Percentiles rank a stretch among this genome's conserved stretches.
These are phyloP conservation scores for Xylaria digitata DNA, from an alignment of 2,329 filamentous ascomycete species.

Conservation along the genomic window DNA sequence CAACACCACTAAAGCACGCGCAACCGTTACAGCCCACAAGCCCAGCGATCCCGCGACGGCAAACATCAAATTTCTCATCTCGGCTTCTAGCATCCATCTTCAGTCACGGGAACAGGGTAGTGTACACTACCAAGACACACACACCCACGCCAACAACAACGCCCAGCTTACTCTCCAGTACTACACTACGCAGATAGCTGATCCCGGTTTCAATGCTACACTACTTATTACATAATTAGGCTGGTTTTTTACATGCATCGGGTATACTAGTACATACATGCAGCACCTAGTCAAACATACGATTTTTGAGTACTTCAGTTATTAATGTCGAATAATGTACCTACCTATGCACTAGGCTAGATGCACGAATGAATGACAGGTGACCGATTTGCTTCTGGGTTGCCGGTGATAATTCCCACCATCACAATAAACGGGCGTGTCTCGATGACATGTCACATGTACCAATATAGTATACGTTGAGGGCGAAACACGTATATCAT, in stretches of 20 bases:
- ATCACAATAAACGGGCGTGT: too few species aligned
- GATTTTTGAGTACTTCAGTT: neutral
- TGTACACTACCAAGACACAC: too few species aligned
- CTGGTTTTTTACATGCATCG: neutral
- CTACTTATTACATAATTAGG: slow-evolving; percentile 10
- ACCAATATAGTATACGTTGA: too few species aligned
- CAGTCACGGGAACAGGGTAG: slow-evolving; percentile 9
- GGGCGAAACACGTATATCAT: too few species aligned
- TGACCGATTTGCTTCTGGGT: neutral
- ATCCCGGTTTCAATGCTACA: neutral
- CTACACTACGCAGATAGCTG: neutral
- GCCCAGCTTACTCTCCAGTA: too few species aligned
- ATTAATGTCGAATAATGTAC: too few species aligned
- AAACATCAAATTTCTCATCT: neutral
- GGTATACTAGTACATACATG: neutral
- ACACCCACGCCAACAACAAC: too few species aligned
- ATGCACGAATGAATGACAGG: neutral
- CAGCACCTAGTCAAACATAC: neutral
- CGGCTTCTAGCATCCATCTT: slow-evolving; percentile 10
- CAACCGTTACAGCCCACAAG: slow-evolving; percentile 3
- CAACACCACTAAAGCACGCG: neutral
- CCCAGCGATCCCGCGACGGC: neutral
- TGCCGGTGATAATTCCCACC: too few species aligned
- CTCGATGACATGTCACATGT: too few species aligned
- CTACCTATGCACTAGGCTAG: neutral